Conservation (phyloP, 306 rosid species). For the Parietaria judaica region DNA sequence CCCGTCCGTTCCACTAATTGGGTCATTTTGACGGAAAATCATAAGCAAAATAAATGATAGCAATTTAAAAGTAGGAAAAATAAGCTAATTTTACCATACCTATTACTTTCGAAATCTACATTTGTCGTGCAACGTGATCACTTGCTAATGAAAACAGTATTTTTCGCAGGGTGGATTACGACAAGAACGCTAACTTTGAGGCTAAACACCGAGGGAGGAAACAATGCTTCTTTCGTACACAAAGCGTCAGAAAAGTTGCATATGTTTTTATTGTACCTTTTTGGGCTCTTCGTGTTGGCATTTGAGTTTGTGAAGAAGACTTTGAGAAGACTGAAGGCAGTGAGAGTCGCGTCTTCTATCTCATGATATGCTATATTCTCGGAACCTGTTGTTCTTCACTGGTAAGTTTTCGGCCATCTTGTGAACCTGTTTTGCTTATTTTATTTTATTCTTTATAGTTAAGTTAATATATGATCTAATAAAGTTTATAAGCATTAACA, state of each 20-base stretch:
- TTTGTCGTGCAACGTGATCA: not conserved
- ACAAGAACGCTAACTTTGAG: conserved; percentile 26
- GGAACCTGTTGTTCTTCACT: conserved; percentile 6
- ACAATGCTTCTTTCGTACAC: conserved; percentile 20
- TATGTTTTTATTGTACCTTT: conserved; percentile 40
- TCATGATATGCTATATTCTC: conserved; percentile 8
- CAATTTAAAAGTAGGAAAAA: not conserved
- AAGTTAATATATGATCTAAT: no score
- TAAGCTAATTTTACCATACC: not conserved
- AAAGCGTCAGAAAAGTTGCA: conserved; percentile 36
- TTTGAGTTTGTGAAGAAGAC: conserved; percentile 39
- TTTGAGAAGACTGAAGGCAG: conserved; percentile 51
- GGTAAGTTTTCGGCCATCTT: conserved; percentile 22
- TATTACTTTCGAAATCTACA: not conserved
- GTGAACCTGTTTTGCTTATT: not conserved
- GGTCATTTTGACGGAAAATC: not conserved
- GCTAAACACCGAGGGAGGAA: conserved; percentile 33
- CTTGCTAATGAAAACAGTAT: not conserved
- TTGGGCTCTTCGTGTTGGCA: conserved; percentile 44
- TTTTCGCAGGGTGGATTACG: conserved; percentile 59
- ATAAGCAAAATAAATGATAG: not conserved
- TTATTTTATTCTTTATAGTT: not conserved
- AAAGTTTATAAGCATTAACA: no score
- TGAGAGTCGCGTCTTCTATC: conserved; percentile 46
- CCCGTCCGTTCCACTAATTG: not conserved